phyloP scores from a whole-genome alignment of 371 early-diverging fungal species.

The Mucor lusitanicus region DNA sequence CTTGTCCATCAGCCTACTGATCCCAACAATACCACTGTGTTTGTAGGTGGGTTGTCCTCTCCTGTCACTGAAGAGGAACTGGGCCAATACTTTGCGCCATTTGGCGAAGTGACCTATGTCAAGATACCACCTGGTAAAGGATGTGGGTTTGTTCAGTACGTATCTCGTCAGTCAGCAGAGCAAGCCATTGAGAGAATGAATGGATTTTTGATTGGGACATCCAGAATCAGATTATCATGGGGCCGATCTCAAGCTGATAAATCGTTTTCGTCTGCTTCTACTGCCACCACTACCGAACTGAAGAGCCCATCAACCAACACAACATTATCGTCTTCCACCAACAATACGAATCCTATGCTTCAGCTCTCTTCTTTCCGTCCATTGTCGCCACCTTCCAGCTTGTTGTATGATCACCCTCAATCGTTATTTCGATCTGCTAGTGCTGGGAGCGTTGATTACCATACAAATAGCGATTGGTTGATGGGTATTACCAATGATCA shows the following conservation, averaged over 20 bases:
- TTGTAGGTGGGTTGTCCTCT: conserved; percentile 88
- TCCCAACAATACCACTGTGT: conserved; percentile 92
- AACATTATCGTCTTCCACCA: not conserved
- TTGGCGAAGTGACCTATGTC: conserved; percentile 88
- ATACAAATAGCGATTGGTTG: not conserved
- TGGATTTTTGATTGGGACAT: conserved; percentile 80
- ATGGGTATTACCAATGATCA: not conserved
- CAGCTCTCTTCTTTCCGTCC: conserved; percentile 3
- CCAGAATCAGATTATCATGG: conserved; percentile 89
- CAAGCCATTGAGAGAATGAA: conserved; percentile 87
- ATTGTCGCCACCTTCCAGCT: conserved; percentile 10
- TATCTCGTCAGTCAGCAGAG: conserved; percentile 81
- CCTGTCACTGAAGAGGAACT: conserved; percentile 85
- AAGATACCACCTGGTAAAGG: conserved; percentile 93
- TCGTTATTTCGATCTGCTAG: not conserved
- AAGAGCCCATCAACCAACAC: not conserved
- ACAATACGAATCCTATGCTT: not conserved
- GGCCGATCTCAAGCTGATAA: conserved; percentile 71
- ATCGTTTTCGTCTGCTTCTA: not conserved
- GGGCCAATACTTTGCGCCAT: conserved; percentile 72
- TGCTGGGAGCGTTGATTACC: not conserved
- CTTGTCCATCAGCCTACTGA: conserved; percentile 61
- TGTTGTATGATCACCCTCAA: not conserved
- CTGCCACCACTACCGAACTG: not conserved
- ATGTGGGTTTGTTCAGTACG: conserved; percentile 94